Evolutionary conservation across 108 stramenopile species (phyloP).

Genomic region (Nitzschia inconspicua): DNA sequence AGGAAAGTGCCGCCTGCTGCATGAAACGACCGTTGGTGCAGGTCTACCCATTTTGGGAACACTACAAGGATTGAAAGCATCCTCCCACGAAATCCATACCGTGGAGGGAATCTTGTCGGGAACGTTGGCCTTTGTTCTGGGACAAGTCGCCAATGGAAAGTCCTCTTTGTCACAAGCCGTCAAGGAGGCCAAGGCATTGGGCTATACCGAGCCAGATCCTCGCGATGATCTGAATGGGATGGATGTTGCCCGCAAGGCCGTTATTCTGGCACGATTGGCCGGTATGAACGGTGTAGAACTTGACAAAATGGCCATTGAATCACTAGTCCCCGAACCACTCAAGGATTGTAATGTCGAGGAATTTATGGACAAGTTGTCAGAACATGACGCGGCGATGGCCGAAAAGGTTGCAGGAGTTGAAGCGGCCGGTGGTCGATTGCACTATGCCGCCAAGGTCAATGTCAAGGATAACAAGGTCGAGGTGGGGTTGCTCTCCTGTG

Average conservation of each 20-base stretch:
- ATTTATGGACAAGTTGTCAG: constrained; percentile 40
- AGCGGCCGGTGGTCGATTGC: constrained; percentile 37
- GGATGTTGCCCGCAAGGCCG: constrained; percentile 59
- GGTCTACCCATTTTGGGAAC: constrained; percentile 51
- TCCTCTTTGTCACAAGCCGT: constrained; percentile 42
- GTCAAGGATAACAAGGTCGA: constrained; percentile 29
- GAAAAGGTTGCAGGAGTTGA: constrained; percentile 33
- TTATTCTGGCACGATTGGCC: constrained; percentile 53
- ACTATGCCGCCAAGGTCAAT: constrained; percentile 61
- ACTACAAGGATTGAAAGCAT: constrained; percentile 34
- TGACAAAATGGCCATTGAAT: constrained; percentile 38
- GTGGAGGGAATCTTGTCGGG: constrained; percentile 51
- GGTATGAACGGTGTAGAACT: constrained; percentile 42
- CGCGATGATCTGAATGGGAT: constrained; percentile 54
- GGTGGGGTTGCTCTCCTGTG: constrained; percentile 47
- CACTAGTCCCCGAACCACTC: constrained; percentile 38
- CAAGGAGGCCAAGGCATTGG: constrained; percentile 45
- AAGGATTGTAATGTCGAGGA: constrained; percentile 41
- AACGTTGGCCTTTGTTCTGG: constrained; percentile 51
- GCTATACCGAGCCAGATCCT: constrained; percentile 62
- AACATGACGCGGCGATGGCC: constrained; percentile 35
- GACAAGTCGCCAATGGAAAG: constrained; percentile 43
- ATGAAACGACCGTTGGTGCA: constrained; percentile 55
- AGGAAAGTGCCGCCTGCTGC: constrained; percentile 18
- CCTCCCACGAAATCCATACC: constrained; percentile 35